Conservation (phyloP, 1,284 basidiomycete genomes). For the Xerocomus cyaneibrunnescens region DNA sequence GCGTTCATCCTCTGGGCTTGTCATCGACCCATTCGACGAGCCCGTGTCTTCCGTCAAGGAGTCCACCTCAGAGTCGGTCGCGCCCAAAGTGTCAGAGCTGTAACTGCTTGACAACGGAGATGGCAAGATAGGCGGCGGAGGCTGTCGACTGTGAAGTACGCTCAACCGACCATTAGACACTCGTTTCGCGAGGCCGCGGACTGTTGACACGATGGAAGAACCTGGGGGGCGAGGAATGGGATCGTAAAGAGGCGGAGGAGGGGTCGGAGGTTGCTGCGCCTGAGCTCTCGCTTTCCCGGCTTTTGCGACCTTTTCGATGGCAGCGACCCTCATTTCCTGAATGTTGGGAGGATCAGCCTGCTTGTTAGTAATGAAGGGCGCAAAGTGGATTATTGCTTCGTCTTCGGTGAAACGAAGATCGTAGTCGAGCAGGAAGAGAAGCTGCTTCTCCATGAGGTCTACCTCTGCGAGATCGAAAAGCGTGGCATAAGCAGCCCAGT, state of each 20-base stretch:
- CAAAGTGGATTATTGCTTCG: conserved; percentile 65
- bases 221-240: conserved; percentile 26
- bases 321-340: conserved; percentile 50
- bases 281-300: conserved; percentile 57
- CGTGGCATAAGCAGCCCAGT: conserved; percentile 83
- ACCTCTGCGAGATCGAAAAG: conserved; percentile 78
- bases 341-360: conserved; percentile 22
- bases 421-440: conserved; percentile 86
- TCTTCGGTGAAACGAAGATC: conserved; percentile 84
- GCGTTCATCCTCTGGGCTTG: conserved; percentile 51
- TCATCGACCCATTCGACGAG: conserved; percentile 56
- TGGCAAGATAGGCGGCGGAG: conserved; percentile 23
- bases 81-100: conserved; percentile 44
- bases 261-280: conserved; percentile 44
- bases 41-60: conserved; percentile 64
- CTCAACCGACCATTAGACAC: conserved; percentile 44
- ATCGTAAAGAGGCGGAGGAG: conserved; percentile 44
- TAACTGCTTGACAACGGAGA: conserved; percentile 41
- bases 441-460: conserved; percentile 96
- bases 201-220: conserved; percentile 42
- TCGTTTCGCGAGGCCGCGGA: conserved; percentile 56
- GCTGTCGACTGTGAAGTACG: conserved; percentile 20
- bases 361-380: conserved; percentile 53
- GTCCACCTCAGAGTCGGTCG: conserved; percentile 59
- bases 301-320: conserved; percentile 58